phyloP scores from a whole-genome alignment of 805 yeast genomes.

The Hermanozyma aechmeae region DNA sequence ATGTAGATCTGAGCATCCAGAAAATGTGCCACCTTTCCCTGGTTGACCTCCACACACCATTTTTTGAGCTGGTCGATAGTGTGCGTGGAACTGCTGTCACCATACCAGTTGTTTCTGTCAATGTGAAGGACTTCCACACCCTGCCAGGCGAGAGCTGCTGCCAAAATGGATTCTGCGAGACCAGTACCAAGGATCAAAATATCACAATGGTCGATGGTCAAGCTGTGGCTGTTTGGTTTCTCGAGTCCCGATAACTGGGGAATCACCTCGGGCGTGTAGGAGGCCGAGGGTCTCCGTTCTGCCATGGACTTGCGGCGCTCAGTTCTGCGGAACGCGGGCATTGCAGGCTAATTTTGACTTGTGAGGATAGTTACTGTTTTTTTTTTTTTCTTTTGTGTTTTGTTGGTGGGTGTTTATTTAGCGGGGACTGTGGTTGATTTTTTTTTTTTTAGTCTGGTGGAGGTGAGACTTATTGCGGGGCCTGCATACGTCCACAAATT shows the following conservation, averaged over 20 bases:
- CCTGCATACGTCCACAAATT: no score
- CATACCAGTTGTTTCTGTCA: conserved; percentile 78
- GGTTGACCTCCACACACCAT: conserved; percentile 73
- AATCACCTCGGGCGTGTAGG: conserved; percentile 37
- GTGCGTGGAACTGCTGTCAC: conserved; percentile 79
- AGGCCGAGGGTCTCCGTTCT: conserved; percentile 51
- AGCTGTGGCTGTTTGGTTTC: conserved; percentile 55
- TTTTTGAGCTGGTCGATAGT: conserved; percentile 76
- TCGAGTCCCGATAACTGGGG: conserved; percentile 75
- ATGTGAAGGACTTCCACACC: conserved; percentile 93
- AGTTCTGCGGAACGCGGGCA: background rate
- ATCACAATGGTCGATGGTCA: conserved; percentile 63
- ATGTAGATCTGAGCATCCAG: conserved; percentile 73
- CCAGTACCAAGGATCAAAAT: conserved; percentile 93
- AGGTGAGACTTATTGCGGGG: no score
- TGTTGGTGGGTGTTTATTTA: no score
- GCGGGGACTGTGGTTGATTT: no score
- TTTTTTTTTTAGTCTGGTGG: no score
- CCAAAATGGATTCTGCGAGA: conserved; percentile 73
- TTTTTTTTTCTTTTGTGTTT: background rate
- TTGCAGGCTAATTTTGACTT: no score
- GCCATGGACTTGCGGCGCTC: conserved; percentile 58
- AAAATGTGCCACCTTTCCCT: conserved; percentile 34
- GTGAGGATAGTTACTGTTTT: background rate
- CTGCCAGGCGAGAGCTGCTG: conserved; percentile 95